These are phyloP conservation scores for Cadophora sp. DNA, from an alignment of 2,329 filamentous ascomycete genomes.

Conservation along the genomic window DNA sequence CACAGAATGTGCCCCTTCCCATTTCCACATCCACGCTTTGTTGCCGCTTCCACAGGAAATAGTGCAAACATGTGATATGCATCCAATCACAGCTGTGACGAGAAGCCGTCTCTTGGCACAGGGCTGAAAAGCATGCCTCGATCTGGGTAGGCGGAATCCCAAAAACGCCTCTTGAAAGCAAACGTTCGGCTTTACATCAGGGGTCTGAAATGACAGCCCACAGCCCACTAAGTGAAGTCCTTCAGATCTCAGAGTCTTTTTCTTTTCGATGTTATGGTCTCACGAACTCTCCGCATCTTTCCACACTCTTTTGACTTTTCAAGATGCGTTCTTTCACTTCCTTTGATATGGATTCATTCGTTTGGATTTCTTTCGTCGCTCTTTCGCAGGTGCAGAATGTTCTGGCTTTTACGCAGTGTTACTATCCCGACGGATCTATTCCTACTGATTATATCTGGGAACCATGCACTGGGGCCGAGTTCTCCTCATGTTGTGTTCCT, in stretches of 20 bases:
- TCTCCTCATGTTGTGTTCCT: conserved; percentile 31
- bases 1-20: background rate
- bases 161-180: conserved; percentile 18
- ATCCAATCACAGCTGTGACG: background rate
- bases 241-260: background rate
- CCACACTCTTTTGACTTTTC: conserved; percentile 17
- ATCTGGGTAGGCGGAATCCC: background rate
- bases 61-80: background rate
- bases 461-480: conserved; percentile 27
- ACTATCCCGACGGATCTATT: conserved; percentile 34
- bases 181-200: conserved; percentile 20
- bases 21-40: conserved; percentile 3
- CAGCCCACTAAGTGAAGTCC: conserved; percentile 1
- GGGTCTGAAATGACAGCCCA: conserved; percentile 12
- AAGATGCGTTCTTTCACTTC: conserved; percentile 3
- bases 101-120: conserved; percentile 21
- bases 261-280: background rate
- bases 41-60: background rate
- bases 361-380: conserved; percentile 20
- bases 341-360: conserved; percentile 6
- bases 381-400: conserved; percentile 19
- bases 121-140: conserved; percentile 18
- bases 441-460: conserved; percentile 33
- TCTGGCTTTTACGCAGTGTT: conserved; percentile 28
- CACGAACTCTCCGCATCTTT: conserved; percentile 3